Conservation (phyloP, 805 yeast species). For the Hemisphaericaspora nanyangensis region DNA sequence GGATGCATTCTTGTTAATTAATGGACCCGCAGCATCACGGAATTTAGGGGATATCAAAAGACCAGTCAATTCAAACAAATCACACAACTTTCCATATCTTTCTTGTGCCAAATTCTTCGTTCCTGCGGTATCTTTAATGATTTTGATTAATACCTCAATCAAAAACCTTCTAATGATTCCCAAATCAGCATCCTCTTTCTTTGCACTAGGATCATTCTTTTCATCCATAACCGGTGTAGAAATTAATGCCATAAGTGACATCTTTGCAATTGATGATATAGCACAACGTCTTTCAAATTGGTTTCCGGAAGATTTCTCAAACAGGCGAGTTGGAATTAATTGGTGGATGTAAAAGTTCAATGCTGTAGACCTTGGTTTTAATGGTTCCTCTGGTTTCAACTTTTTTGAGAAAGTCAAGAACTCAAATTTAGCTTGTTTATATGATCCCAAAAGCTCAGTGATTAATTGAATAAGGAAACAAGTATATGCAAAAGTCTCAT, state of each 20-base stretch:
- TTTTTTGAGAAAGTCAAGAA: constrained; percentile 75
- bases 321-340: constrained; percentile 55
- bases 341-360: constrained; percentile 75
- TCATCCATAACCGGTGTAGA: constrained; percentile 55
- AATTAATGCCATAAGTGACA: constrained; percentile 59
- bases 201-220: constrained; percentile 40
- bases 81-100: constrained; percentile 53
- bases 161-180: constrained; percentile 70
- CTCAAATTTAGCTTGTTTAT: constrained; percentile 76
- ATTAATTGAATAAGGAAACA: constrained; percentile 65
- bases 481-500: constrained; percentile 59
- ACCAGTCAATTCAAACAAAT: constrained; percentile 48
- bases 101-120: constrained; percentile 28
- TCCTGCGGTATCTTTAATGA: constrained; percentile 47
- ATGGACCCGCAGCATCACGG: constrained; percentile 39
- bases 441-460: constrained; percentile 71
- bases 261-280: constrained; percentile 58
- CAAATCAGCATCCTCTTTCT: constrained; percentile 63
- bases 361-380: constrained; percentile 73
- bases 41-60: constrained; percentile 41
- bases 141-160: constrained; percentile 62
- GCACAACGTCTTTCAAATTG: constrained; percentile 50
- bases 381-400: constrained; percentile 26
- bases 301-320: constrained; percentile 31
- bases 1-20: constrained; percentile 44